Conservation (phyloP, 208 protist species). For the Phytomonas sp. region DNA sequence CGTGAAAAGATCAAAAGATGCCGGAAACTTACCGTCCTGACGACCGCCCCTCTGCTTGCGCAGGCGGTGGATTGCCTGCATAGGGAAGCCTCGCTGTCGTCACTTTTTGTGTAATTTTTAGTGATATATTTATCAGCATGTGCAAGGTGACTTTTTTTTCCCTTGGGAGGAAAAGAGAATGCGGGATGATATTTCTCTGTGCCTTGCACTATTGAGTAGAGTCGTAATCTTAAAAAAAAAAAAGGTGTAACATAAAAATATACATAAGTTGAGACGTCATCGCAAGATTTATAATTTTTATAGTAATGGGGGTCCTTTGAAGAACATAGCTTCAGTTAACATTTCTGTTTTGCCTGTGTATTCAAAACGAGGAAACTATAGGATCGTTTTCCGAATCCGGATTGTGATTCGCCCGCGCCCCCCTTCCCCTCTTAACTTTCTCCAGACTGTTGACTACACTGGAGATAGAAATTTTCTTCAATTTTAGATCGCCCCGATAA, state of each 20-base stretch:
- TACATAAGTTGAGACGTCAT: not conserved
- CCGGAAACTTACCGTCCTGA: constrained; percentile 84
- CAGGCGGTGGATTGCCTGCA: constrained; percentile 83
- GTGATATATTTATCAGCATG: constrained; percentile 1
- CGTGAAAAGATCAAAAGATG: constrained; percentile 50
- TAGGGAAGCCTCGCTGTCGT: constrained; percentile 71
- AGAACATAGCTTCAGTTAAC: too few relatives aligned
- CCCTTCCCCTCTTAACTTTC: too few relatives aligned
- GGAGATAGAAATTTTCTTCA: too few relatives aligned
- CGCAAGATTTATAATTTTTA: not conserved
- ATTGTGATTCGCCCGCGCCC: too few relatives aligned
- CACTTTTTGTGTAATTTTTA: constrained; percentile 66
- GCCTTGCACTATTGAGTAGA: not conserved
- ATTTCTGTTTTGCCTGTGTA: too few relatives aligned
- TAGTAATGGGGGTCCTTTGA: not conserved
- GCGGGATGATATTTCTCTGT: not conserved
- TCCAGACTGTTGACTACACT: too few relatives aligned
- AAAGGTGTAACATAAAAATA: not conserved
- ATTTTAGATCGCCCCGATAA: too few relatives aligned
- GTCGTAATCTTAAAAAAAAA: constrained; percentile 2
- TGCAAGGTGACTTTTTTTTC: not conserved
- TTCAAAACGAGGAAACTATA: too few relatives aligned
- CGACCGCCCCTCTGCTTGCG: constrained; percentile 80
- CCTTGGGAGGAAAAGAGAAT: not conserved
- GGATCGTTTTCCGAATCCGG: too few relatives aligned